These are phyloP conservation scores for Zea mays DNA, from an alignment of 176 grass and related monocot genomes.

Conservation along the genomic window Zm-B73-REFERENCE-NAM-5.0 NC_050096.1:46694501-46695000, in stretches of 20 bases:
- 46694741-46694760: conserved; percentile 89
- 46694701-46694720: conserved; percentile 97
- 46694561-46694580: background rate
- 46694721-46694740: conserved; percentile 89
- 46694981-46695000: conserved; percentile 82
- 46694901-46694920: background rate
- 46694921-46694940: background rate
- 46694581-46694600: background rate
- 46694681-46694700: conserved; percentile 94
- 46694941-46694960: conserved; percentile 44
- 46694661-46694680: conserved; percentile 76
- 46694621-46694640: too few species aligned
- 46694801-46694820: conserved; percentile 88
- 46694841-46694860: conserved; percentile 82
- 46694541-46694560: background rate
- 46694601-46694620: background rate
- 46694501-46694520: background rate
- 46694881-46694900: conserved; percentile 5
- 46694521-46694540: background rate
- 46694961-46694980: conserved; percentile 86
- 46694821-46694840: conserved; percentile 88
- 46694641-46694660: conserved; percentile 16
- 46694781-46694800: conserved; percentile 93
- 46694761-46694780: conserved; percentile 88
- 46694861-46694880: conserved; percentile 78